Evolutionary conservation across 192 early-diverging fungal species (phyloP).

Genomic region (Backusella parvicylindrica): DNA sequence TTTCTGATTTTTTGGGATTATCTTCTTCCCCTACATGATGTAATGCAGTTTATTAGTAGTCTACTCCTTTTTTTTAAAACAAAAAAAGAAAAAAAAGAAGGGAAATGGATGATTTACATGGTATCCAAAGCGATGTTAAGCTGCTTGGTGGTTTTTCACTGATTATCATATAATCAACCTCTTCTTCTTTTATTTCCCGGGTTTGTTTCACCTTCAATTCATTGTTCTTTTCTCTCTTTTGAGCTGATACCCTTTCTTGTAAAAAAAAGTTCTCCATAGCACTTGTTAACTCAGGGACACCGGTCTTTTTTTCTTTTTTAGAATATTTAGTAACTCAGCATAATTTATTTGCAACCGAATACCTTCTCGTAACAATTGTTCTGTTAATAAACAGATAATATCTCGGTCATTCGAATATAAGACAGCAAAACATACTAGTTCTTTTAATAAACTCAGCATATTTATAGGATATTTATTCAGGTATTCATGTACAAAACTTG

Average conservation of each 20-base stretch:
- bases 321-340: not conserved
- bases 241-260: not conserved
- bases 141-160: not conserved
- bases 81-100: not conserved
- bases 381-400: not conserved
- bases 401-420: slow-evolving; percentile 31
- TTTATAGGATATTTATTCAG: slow-evolving; percentile 25
- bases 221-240: not conserved
- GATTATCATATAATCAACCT: not conserved
- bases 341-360: not conserved
- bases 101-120: not conserved
- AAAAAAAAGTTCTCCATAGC: not conserved
- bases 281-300: not conserved
- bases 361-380: not conserved
- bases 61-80: too few relatives aligned
- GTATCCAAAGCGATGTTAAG: not conserved
- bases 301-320: not conserved
- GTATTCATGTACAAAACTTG: slow-evolving; percentile 29
- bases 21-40: not conserved
- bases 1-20: not conserved
- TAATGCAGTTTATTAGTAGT: not conserved
- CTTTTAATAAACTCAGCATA: slow-evolving; percentile 21
- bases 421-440: slow-evolving; percentile 36
- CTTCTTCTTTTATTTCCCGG: not conserved
- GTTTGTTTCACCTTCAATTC: not conserved